phyloP scores from a whole-genome alignment of 1,139 yeast genomes.

The Suhomyces yuchorum region DNA sequence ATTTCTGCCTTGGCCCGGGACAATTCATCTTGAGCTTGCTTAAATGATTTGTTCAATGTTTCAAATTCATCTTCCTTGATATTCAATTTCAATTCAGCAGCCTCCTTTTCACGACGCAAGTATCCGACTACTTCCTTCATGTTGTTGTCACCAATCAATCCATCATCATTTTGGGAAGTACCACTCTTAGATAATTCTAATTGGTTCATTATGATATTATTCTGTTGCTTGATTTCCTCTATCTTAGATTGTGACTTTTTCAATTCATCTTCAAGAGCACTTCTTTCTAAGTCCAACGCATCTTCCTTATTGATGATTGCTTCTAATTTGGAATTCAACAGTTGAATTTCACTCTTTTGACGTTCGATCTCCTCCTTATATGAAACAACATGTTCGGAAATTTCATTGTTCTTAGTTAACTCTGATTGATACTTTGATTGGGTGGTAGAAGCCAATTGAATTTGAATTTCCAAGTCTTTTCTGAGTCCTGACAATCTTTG shows the following conservation, averaged over 20 bases:
- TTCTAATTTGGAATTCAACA: conserved; percentile 31
- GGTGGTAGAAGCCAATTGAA: conserved; percentile 47
- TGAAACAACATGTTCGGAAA: conserved; percentile 45
- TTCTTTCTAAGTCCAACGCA: conserved; percentile 28
- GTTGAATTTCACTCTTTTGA: conserved; percentile 38
- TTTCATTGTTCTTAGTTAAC: conserved; percentile 57
- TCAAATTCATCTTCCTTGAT: conserved; percentile 52
- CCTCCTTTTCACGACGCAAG: conserved; percentile 77
- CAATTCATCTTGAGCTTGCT: conserved; percentile 43
- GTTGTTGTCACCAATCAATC: conserved; percentile 20
- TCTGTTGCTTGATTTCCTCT: conserved; percentile 65
- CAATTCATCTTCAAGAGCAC: conserved; percentile 56
- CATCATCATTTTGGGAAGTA: conserved; percentile 17
- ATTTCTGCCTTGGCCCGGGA: conserved; percentile 49
- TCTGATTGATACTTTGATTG: conserved; percentile 63
- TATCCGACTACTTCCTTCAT: conserved; percentile 59
- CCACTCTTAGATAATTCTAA: conserved; percentile 49
- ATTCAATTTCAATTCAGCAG: conserved; percentile 61
- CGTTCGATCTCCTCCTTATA: conserved; percentile 46
- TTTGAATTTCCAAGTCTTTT: conserved; percentile 55
- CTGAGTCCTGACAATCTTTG: conserved; percentile 31
- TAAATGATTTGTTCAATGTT: conserved; percentile 47
- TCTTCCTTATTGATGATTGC: conserved; percentile 31
- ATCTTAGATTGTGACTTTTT: conserved; percentile 46
- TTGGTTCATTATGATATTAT: conserved; percentile 68